Evolutionary conservation across 768 basidiomycete species (phyloP).

Genomic region (Hygrophorus russula): DNA sequence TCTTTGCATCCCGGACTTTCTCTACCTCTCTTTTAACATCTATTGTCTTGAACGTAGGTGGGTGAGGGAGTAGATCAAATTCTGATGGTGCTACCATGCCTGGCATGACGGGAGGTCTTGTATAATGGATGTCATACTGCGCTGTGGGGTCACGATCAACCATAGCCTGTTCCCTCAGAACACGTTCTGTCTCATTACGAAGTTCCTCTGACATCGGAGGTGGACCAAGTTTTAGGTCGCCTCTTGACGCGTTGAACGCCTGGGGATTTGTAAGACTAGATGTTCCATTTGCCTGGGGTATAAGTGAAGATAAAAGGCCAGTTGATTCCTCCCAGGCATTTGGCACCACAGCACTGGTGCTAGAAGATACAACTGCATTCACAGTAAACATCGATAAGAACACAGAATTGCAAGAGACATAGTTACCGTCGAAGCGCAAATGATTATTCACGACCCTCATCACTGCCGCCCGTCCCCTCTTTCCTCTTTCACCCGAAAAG

Average conservation of each 20-base stretch:
- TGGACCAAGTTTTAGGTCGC: slow-evolving; percentile 78
- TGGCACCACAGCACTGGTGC: slow-evolving; percentile 48
- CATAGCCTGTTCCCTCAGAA: slow-evolving; percentile 72
- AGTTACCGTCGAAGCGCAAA: slow-evolving; percentile 77
- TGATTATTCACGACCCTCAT: slow-evolving; percentile 94
- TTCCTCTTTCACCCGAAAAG: slow-evolving; percentile 71
- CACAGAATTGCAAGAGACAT: background rate
- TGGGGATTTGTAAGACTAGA: slow-evolving; percentile 46
- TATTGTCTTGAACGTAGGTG: slow-evolving; percentile 68
- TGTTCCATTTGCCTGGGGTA: slow-evolving; percentile 48
- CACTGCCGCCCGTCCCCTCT: slow-evolving; percentile 78
- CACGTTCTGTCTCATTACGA: slow-evolving; percentile 67
- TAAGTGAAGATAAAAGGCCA: slow-evolving; percentile 69
- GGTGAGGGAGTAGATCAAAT: slow-evolving; percentile 69
- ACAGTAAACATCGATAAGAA: slow-evolving; percentile 6
- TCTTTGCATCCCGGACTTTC: slow-evolving; percentile 79
- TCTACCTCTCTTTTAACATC: slow-evolving; percentile 91
- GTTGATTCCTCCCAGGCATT: slow-evolving; percentile 80
- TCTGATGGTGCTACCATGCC: slow-evolving; percentile 57
- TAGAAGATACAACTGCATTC: slow-evolving; percentile 56
- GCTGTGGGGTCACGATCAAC: slow-evolving; percentile 57
- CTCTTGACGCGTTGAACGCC: slow-evolving; percentile 67
- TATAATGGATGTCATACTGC: slow-evolving; percentile 51
- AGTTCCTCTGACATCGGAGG: slow-evolving; percentile 73
- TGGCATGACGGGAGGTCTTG: slow-evolving; percentile 35